Evolutionary conservation across 495 filamentous ascomycete species (phyloP).

Genomic region (Eremomyces bilateralis): DNA sequence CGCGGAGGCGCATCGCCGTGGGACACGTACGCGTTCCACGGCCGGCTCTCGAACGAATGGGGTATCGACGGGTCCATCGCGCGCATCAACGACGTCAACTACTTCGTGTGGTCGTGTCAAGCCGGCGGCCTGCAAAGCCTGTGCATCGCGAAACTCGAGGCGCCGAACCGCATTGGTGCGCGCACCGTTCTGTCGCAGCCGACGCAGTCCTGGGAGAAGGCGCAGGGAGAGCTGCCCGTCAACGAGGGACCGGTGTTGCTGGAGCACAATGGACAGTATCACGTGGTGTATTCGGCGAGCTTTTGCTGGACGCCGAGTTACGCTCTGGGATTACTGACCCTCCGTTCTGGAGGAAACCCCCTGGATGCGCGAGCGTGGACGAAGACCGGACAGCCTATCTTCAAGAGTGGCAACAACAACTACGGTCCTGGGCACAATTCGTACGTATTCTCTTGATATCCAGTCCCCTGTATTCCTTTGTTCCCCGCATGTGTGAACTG

Average conservation of each 20-base stretch:
- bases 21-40: constrained; percentile 20
- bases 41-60: constrained; percentile 21
- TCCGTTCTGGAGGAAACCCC: constrained; percentile 20
- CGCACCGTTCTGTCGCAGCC: constrained; percentile 23
- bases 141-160: constrained; percentile 22
- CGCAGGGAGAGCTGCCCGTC: constrained; percentile 23
- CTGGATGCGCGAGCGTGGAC: constrained; percentile 21
- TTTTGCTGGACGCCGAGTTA: constrained; percentile 31
- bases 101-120: constrained; percentile 27
- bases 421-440: constrained; percentile 33
- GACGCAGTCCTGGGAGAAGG: constrained; percentile 24
- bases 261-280: constrained; percentile 25
- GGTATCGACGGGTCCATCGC: constrained; percentile 27
- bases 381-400: constrained; percentile 19
- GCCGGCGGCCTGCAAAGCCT: constrained; percentile 23
- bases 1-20: constrained; percentile 24
- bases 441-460: constrained; percentile 9
- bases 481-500: not conserved
- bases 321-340: constrained; percentile 27
- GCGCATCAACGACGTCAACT: constrained; percentile 18
- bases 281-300: constrained; percentile 28
- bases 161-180: constrained; percentile 14
- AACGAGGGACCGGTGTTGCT: constrained; percentile 33
- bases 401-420: constrained; percentile 24
- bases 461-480: too few relatives aligned